A percentile compares a stretch with the other conserved stretches of the same genome.
Evolutionary conservation across 2,329 filamentous ascomycete species (phyloP).

Genomic region (Didymella keratinophila): DNA sequence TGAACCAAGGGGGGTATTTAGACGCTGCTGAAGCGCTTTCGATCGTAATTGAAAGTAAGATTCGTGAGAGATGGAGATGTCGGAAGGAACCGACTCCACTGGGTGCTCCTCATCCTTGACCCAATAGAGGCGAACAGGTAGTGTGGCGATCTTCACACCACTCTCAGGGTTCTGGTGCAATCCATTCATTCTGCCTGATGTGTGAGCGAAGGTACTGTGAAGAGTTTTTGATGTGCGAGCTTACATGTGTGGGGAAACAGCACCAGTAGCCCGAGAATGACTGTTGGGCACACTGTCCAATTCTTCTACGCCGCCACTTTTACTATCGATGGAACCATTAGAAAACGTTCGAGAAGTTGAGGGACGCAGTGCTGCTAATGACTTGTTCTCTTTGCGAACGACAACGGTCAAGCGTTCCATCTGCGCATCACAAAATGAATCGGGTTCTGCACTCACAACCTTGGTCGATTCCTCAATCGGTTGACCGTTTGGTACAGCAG

Average conservation of each 20-base stretch:
- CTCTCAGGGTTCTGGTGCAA: constrained; percentile 28
- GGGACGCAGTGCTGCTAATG: constrained; percentile 43
- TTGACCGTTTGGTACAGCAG: constrained; percentile 36
- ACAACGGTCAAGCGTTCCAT: constrained; percentile 62
- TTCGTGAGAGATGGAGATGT: constrained; percentile 57
- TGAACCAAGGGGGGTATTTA: constrained; percentile 52
- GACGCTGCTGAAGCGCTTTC: constrained; percentile 60
- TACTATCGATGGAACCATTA: constrained; percentile 64
- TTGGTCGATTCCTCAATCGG: constrained; percentile 39
- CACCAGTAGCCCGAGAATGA: constrained; percentile 50
- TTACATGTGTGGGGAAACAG: constrained; percentile 44
- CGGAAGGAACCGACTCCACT: constrained; percentile 53
- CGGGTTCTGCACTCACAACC: constrained; percentile 48
- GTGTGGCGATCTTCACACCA: constrained; percentile 29
- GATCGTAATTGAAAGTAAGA: constrained; percentile 58
- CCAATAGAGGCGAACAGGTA: constrained; percentile 55
- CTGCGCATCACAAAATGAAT: constrained; percentile 63
- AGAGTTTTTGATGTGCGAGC: constrained; percentile 9
- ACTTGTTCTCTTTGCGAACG: constrained; percentile 54
- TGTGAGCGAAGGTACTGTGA: constrained; percentile 3
- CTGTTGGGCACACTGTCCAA: constrained; percentile 52
- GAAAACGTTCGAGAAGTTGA: constrained; percentile 59
- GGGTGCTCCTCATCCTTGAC: constrained; percentile 58
- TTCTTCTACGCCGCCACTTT: constrained; percentile 58
- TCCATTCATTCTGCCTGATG: constrained; percentile 27